Evolutionary conservation across 352 stramenopile genomes (phyloP).

Genomic region (Pythium phragmiticola): DNA sequence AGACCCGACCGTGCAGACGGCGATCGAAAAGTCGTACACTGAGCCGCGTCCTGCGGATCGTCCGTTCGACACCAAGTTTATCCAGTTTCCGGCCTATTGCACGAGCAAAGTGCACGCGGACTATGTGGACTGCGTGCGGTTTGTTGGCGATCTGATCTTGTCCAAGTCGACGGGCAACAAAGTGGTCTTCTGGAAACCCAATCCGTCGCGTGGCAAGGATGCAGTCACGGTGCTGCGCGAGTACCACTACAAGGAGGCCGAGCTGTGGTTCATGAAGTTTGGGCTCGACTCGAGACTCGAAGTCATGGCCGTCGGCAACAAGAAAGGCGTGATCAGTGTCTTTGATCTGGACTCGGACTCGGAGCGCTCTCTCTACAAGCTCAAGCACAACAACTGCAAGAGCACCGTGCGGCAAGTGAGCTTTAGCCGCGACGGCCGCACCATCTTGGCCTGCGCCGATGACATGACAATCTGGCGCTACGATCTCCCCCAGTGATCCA

Average conservation of each 20-base stretch:
- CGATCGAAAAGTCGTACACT: constrained; percentile 77
- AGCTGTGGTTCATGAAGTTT: constrained; percentile 90
- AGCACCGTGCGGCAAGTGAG: constrained; percentile 76
- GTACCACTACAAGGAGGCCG: constrained; percentile 79
- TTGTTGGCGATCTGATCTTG: constrained; percentile 74
- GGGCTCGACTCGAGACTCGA: constrained; percentile 72
- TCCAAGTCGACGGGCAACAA: constrained; percentile 87
- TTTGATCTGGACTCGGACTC: constrained; percentile 76
- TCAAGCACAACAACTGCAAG: constrained; percentile 74
- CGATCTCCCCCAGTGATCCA: constrained; percentile 43
- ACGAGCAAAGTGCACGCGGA: constrained; percentile 91
- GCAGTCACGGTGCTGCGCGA: constrained; percentile 78
- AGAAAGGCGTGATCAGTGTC: constrained; percentile 76
- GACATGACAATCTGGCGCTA: constrained; percentile 75
- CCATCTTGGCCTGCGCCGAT: constrained; percentile 72
- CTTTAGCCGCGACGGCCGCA: constrained; percentile 71
- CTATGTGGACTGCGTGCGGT: constrained; percentile 89
- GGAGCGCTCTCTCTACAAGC: constrained; percentile 66
- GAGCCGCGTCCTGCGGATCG: constrained; percentile 55
- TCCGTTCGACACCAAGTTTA: constrained; percentile 80
- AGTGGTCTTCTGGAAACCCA: constrained; percentile 92
- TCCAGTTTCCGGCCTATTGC: constrained; percentile 91
- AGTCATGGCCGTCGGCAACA: constrained; percentile 79
- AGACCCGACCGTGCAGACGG: constrained; percentile 61
- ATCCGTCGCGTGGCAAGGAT: constrained; percentile 76